Evolutionary conservation across 1,284 basidiomycete genomes (phyloP), one percentile per base, ranked within the genome.

Genomic region (Ganoderma sinense): DNA sequence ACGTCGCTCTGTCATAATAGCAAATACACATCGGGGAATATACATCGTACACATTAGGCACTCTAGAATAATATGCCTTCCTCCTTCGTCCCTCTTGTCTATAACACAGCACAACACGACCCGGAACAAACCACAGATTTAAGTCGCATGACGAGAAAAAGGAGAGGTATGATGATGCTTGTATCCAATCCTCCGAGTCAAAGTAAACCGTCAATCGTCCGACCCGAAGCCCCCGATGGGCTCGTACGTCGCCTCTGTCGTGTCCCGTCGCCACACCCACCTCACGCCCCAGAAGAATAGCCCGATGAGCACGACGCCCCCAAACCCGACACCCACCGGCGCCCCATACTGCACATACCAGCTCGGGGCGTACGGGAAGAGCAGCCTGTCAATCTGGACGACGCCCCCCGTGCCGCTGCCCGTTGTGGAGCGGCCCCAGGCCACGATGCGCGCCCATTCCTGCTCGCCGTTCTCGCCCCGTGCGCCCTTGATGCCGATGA

Each of bases 281-380:
- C 87, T 82, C 33, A 92, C 90, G 31, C 85, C 88, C 78, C 87
- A 89, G 84, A 95, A 96, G 84, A 96, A 94, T 16, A 83, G 79
- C 69, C 88, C 85, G 69, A 94, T 93, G 3, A 87, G 71, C 36
- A 85, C 65, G 18, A 90, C 79, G 10, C 93, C 91, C 31, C 89
- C 65, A 2, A 83, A 78, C 7, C 90, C 88, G 4, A 92, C 88
- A 18, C 86, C 81, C 4, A 86, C 76, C 0, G 94, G 93, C 6
- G 84, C 83, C 58, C 92, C 91, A 75, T 91, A 94, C 73, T 88
- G 84, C 64, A 87, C 81, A 87, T 91, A 94, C 94, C 93, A 95
- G 18, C 90, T 86, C 0, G 97, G 96, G 71, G 91, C 84, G 79
- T 97, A 99, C 23, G 97, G 97, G 45, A 91, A 77, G 55, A 99